A percentile compares a stretch with the other conserved stretches of the same genome.
phyloP scores from a whole-genome alignment of 2,329 filamentous ascomycete genomes.

The Talaromyces sp. region DNA sequence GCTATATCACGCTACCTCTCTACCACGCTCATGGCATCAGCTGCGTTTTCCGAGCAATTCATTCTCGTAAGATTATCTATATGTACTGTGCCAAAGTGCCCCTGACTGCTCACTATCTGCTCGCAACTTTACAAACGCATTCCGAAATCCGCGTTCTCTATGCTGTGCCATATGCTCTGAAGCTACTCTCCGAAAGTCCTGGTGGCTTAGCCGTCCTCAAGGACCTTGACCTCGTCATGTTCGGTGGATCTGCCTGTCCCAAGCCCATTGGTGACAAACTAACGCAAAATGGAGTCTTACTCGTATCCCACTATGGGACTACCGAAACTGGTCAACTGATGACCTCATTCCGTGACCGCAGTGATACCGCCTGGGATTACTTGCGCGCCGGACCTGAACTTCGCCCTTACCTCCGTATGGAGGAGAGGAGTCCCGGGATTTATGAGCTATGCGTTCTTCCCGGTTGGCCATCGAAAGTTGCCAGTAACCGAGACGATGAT shows the following conservation, averaged over 20 bases:
- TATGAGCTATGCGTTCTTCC: slow-evolving; percentile 37
- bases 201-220: not conserved
- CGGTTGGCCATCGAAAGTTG: slow-evolving; percentile 39
- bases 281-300: not conserved
- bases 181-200: not conserved
- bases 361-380: slow-evolving; percentile 61
- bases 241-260: not conserved
- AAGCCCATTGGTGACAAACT: not conserved
- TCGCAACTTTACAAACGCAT: slow-evolving; percentile 5
- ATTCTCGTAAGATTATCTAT: not conserved
- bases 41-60: not conserved
- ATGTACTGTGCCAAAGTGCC: slow-evolving; percentile 2
- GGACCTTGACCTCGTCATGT: not conserved
- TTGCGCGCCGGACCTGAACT: slow-evolving; percentile 45
- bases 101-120: slow-evolving; percentile 6
- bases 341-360: slow-evolving; percentile 54
- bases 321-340: slow-evolving; percentile 62
- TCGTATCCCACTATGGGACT: slow-evolving; percentile 55
- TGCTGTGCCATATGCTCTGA: slow-evolving; percentile 10
- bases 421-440: slow-evolving; percentile 34
- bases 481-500: slow-evolving; percentile 46
- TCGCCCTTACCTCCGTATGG: slow-evolving; percentile 42
- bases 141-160: not conserved
- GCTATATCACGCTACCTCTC: slow-evolving; percentile 7
- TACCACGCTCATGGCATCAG: slow-evolving; percentile 7